phyloP scores from a whole-genome alignment of 306 rosid species.

The Medicago ruthenica region DNA sequence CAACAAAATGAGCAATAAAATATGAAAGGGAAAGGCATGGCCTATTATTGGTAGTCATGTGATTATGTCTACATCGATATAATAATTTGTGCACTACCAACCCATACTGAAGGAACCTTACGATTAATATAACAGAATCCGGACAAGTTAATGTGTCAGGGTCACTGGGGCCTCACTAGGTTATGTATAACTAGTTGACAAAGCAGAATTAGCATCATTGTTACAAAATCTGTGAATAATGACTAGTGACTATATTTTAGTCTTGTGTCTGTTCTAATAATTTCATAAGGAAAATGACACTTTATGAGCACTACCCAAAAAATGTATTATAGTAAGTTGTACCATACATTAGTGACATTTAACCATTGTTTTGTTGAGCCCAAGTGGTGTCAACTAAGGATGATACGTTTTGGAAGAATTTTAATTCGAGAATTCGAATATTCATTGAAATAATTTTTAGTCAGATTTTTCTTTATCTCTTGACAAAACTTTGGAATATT shows the following conservation, averaged over 20 bases:
- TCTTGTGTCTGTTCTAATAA: conserved; percentile 38
- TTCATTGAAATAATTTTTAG: too few species aligned
- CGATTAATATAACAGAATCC: conserved; percentile 24
- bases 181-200: conserved; percentile 47
- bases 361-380: too few species aligned
- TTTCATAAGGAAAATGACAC: conserved; percentile 32
- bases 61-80: conserved; percentile 39
- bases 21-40: conserved; percentile 10
- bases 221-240: conserved; percentile 36
- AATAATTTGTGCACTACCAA: conserved; percentile 39
- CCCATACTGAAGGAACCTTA: conserved; percentile 21
- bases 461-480: too few species aligned
- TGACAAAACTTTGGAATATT: too few species aligned
- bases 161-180: conserved; percentile 40
- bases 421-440: too few species aligned
- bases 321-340: neutral
- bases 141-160: conserved; percentile 48
- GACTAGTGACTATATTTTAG: conserved; percentile 2
- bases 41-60: conserved; percentile 46
- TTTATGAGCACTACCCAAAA: neutral
- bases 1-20: conserved; percentile 44
- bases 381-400: too few species aligned
- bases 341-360: too few species aligned
- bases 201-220: conserved; percentile 28
- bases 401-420: too few species aligned